Base-by-base conservation (phyloP, 2,329 filamentous ascomycete genomes). In the Hansfordia pulvinata region DNA sequence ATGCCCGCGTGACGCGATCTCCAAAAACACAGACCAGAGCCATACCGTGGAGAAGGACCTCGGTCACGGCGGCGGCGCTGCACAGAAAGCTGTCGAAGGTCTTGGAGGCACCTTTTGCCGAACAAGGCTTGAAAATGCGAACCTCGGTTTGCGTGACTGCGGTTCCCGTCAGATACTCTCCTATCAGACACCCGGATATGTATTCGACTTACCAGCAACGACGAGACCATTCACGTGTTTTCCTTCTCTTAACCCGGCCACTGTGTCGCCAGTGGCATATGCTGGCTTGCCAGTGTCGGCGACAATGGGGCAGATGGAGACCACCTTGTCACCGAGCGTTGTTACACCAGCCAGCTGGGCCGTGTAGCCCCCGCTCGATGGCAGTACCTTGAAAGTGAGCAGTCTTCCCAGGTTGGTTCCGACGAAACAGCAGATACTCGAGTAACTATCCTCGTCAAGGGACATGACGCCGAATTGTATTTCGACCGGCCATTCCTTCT, bases 401-500 rank as follows among this genome's bases (percentile, higher is more conserved):
- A 96, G 59, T 41, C 82, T 83, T 20, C 90, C 90, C 17, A 73
- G 52, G 37, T 77, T 86, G 0, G 90, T 96, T 12, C 90, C 90
- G 2, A 92, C 81, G 39, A 96, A 92, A 38, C 90, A 80, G 31
- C 78, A 73, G 30, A 98, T 93, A 43, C 85, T 94, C 2, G 90
- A 96, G 48, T 93, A 98, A 36, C 83, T 75, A 44, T 96, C 88
- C n/a, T 78, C 81, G 22, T 96, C 90, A 4, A 94, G 57, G 3
- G 81, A 92, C 74, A 98, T 77, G 24, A 93, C 83, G 28, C 83
- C 84, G 54, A 96, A 98, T 44, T 94, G 83, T 16, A 96, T 73
- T 17, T 61, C 65, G 0, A 83, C 84, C 1, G 83, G 74, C 69
- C 76, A 92, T 43, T 94, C 86, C 25, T 63, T 64, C 3, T 41